A percentile compares a stretch with the other conserved stretches of the same genome.
Conservation (phyloP, 805 yeast species). For the Groenewaldozyma tartarivorans region DNA sequence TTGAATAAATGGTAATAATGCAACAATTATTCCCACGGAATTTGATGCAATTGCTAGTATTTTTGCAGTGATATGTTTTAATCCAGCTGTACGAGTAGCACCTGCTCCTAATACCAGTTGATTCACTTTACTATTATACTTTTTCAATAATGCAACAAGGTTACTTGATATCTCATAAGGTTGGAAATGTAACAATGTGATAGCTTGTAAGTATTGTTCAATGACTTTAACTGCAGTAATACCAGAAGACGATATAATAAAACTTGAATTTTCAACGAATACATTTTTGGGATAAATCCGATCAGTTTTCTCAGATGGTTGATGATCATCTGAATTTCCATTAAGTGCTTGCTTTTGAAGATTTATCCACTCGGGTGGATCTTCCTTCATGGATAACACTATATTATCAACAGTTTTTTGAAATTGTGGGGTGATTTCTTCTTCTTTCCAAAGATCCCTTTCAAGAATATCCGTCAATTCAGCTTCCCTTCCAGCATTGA, state of each 20-base stretch:
- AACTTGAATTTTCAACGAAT: slow-evolving; percentile 44
- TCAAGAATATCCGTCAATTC: slow-evolving; percentile 44
- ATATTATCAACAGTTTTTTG: slow-evolving; percentile 46
- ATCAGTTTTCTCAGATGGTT: slow-evolving; percentile 24
- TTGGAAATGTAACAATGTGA: slow-evolving; percentile 44
- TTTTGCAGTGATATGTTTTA: slow-evolving; percentile 64
- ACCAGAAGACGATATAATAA: slow-evolving; percentile 47
- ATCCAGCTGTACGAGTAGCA: slow-evolving; percentile 64
- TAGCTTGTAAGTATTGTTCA: slow-evolving; percentile 46
- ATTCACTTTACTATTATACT: slow-evolving; percentile 44
- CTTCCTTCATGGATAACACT: slow-evolving; percentile 36
- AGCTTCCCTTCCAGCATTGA: slow-evolving; percentile 44
- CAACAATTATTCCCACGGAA: slow-evolving; percentile 42
- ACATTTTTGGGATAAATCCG: slow-evolving; percentile 19
- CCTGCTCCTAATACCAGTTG: slow-evolving; percentile 64
- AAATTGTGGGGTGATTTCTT: slow-evolving; percentile 38
- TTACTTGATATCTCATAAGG: slow-evolving; percentile 19
- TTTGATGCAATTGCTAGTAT: slow-evolving; percentile 63
- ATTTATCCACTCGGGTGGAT: slow-evolving; percentile 41
- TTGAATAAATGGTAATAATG: slow-evolving; percentile 30
- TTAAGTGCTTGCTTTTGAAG: slow-evolving; percentile 15
- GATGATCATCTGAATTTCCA: slow-evolving; percentile 21
- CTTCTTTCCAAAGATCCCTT: slow-evolving; percentile 73
- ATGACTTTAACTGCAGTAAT: slow-evolving; percentile 32
- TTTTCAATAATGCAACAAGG: slow-evolving; percentile 37